phyloP scores from a whole-genome alignment of 768 basidiomycete species.

The Auriscalpium vulgare region DNA sequence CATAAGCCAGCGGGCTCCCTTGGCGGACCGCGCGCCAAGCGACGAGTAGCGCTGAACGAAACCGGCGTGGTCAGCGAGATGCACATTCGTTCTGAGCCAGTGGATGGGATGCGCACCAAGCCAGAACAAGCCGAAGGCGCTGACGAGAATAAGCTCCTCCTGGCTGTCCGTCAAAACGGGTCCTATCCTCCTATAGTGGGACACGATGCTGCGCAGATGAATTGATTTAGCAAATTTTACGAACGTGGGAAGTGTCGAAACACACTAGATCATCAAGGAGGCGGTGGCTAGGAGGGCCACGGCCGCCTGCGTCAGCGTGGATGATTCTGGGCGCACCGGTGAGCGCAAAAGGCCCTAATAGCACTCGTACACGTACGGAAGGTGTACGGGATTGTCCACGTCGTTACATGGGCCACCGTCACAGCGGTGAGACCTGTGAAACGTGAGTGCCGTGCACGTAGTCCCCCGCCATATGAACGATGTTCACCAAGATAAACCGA shows the following conservation, averaged over 20 bases:
- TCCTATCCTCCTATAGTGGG: slow-evolving; percentile 58
- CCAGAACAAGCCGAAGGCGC: slow-evolving; percentile 67
- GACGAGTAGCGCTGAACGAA: slow-evolving; percentile 32
- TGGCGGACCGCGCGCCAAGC: slow-evolving; percentile 31
- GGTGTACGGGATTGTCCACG: slow-evolving; percentile 1
- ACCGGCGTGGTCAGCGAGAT: slow-evolving; percentile 14
- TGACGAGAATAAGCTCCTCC: slow-evolving; percentile 68
- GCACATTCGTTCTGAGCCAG: not conserved
- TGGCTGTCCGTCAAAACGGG: slow-evolving; percentile 59
- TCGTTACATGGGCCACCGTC: not conserved
- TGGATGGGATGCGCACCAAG: slow-evolving; percentile 42
- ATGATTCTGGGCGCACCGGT: slow-evolving; percentile 18
- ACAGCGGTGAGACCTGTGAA: not conserved
- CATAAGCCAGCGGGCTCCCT: not conserved
- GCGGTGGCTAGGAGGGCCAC: slow-evolving; percentile 62
- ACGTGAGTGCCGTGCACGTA: not conserved
- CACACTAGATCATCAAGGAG: slow-evolving; percentile 61
- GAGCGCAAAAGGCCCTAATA: not conserved
- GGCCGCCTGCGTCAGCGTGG: slow-evolving; percentile 48
- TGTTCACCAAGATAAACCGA: too few relatives aligned
- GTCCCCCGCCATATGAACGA: too few relatives aligned
- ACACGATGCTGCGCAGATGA: slow-evolving; percentile 40
- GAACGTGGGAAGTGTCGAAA: slow-evolving; percentile 6
- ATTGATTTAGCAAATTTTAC: not conserved
- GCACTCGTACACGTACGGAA: not conserved